A percentile compares a stretch with the other conserved stretches of the same genome.
These are phyloP conservation scores for Septoria linicola DNA, from an alignment of 2,329 filamentous ascomycete genomes.

Conservation along the genomic window DNA sequence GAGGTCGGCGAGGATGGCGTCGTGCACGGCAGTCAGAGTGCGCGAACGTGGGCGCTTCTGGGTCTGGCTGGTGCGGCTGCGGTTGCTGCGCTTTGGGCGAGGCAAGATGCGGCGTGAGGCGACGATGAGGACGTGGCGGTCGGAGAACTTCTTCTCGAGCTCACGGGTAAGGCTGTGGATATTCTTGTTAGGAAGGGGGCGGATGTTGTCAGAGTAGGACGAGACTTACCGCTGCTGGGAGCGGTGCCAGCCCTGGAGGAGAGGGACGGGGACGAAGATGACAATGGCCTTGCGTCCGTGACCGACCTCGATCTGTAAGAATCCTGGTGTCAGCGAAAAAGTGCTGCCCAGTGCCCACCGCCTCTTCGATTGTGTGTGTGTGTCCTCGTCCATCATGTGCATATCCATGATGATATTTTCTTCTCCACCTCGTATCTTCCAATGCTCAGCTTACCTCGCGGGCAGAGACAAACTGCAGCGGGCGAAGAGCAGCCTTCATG, in stretches of 20 bases:
- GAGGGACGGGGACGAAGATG: constrained; percentile 99
- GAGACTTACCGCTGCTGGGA: constrained; percentile 94
- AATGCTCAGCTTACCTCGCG: constrained; percentile 80
- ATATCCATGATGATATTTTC: constrained; percentile 14
- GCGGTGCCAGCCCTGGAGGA: constrained; percentile 97
- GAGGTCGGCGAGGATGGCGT: constrained; percentile 95
- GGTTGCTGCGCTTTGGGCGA: constrained; percentile 96
- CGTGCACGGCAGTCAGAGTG: constrained; percentile 97
- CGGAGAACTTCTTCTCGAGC: constrained; percentile 99
- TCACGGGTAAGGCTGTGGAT: constrained; percentile 85
- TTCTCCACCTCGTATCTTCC: neutral
- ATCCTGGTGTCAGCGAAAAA: constrained; percentile 56
- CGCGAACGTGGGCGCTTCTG: constrained; percentile 98
- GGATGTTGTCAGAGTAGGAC: neutral
- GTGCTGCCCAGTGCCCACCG: constrained; percentile 58
- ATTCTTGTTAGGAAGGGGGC: constrained; percentile 14
- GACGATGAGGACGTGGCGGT: constrained; percentile 99
- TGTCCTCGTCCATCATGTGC: too few relatives aligned
- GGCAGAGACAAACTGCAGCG: constrained; percentile 97
- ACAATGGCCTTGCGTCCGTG: constrained; percentile 99
- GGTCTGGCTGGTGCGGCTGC: constrained; percentile 91
- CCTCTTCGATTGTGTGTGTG: constrained; percentile 46
- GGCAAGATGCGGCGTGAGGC: constrained; percentile 98
- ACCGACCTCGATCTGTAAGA: constrained; percentile 94
- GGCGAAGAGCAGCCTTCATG: constrained; percentile 92